These are phyloP conservation scores for Fagopyrum tataricum DNA, from an alignment of 148 eudicot species.

Conservation along the genomic window DNA sequence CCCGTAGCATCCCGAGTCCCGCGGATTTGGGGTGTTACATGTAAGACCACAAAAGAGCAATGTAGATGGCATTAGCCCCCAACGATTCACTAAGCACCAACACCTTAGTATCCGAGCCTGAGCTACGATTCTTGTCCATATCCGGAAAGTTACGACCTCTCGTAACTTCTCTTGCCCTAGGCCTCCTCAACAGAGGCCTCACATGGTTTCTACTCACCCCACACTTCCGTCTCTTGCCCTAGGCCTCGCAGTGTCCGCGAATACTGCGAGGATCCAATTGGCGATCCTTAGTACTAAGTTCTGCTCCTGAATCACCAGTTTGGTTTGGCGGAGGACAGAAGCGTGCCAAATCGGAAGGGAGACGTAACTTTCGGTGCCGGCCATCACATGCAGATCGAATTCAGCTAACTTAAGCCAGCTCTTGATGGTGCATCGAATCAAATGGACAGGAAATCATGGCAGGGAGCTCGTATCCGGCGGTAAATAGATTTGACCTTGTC, in stretches of 20 bases:
- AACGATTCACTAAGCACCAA: constrained; percentile 60
- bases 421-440: constrained; percentile 21
- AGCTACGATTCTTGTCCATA: constrained; percentile 13
- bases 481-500: constrained; percentile 36
- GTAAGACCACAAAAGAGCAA: constrained; percentile 45
- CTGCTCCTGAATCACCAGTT: constrained; percentile 51
- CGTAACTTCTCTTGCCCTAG: constrained; percentile 30
- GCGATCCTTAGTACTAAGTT: constrained; percentile 41
- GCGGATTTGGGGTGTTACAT: not conserved
- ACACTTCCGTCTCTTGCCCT: constrained; percentile 45
- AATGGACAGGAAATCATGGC: constrained; percentile 30
- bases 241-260: constrained; percentile 41
- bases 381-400: constrained; percentile 46
- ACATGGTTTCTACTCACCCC: constrained; percentile 58
- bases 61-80: constrained; percentile 53
- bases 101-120: constrained; percentile 28
- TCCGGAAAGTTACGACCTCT: constrained; percentile 40
- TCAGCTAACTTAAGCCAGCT: constrained; percentile 43
- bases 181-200: constrained; percentile 36
- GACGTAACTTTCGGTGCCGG: constrained; percentile 59
- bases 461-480: constrained; percentile 37
- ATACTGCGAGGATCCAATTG: constrained; percentile 40
- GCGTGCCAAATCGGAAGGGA: constrained; percentile 47
- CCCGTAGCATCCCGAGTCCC: too few species aligned
- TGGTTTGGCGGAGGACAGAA: constrained; percentile 35